Conservation (phyloP, 495 filamentous ascomycete species). For the Aspergillus asperescens region DNA sequence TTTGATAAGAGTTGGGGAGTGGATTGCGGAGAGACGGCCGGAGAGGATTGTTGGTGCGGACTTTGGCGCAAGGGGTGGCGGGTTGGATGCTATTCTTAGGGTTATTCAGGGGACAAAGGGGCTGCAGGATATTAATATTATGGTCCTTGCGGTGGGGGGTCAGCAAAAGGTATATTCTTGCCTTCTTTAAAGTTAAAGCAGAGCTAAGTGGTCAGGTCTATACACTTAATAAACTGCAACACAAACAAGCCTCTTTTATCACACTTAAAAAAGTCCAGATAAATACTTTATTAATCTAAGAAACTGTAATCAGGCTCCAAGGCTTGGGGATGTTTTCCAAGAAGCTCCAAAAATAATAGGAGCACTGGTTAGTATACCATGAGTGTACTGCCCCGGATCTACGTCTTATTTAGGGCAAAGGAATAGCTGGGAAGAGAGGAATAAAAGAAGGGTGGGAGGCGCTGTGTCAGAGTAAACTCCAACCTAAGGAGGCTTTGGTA, state of each 20-base stretch:
- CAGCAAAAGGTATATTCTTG: constrained; percentile 27
- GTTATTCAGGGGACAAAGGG: constrained; percentile 17
- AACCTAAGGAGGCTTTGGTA: constrained; percentile 31
- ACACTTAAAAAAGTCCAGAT: constrained; percentile 27
- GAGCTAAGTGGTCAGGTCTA: constrained; percentile 14
- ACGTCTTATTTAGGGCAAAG: constrained; percentile 39
- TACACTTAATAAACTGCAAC: constrained; percentile 22
- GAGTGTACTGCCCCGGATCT: constrained; percentile 25
- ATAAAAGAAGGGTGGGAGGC: constrained; percentile 42
- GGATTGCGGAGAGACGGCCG: constrained; percentile 5
- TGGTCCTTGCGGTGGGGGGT: constrained; percentile 39
- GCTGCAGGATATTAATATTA: constrained; percentile 16
- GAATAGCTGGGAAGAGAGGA: constrained; percentile 32
- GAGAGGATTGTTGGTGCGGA: constrained; percentile 47
- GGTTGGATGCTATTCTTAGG: constrained; percentile 29
- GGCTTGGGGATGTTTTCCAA: constrained; percentile 32
- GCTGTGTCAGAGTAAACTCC: constrained; percentile 35
- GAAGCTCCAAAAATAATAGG: constrained; percentile 25
- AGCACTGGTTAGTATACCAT: constrained; percentile 28
- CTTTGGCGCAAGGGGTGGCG: constrained; percentile 45
- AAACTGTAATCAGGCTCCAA: constrained; percentile 27
- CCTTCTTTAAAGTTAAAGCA: background rate
- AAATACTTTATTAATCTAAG: constrained; percentile 41
- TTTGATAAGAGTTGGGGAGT: constrained; percentile 14
- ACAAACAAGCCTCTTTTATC: background rate